Evolutionary conservation across 2,329 filamentous ascomycete genomes (phyloP), one percentile per base, ranked within the genome.

Genomic region (Beauveria bassiana): DNA sequence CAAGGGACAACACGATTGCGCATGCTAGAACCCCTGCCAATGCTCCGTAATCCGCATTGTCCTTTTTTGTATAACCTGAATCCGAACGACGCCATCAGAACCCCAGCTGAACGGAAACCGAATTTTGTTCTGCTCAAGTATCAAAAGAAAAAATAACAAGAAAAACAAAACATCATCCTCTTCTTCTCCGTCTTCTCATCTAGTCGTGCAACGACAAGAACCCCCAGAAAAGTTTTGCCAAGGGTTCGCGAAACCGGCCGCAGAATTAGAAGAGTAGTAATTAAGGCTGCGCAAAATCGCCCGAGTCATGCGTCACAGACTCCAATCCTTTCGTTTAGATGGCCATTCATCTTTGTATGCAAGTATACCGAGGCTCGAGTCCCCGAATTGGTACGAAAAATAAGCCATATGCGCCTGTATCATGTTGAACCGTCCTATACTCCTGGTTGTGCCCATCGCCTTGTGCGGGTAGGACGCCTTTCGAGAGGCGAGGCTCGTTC

Each of bases 1-100:
- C 22, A 43, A 38, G 56, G 46, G 22, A 9, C 8, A 22, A 8
- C 55, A 59, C 4, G 56, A 59, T 59, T 59, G 56, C 56, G 22
- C 56, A 28, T 51, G 56, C 31, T 22, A 38, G 16, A 47, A 7
- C 55, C 46, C 56, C 43, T 26, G 14, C 28, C 46, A 59, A 59
- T 59, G 56, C 45, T 43, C 5, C 24, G 38, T 50, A 26, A n/a
- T 28, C 20, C 20, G 56, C 56, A 59, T 50, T 43, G 49, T 20
- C 10, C 14, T 22, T 50, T 52, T 60, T 54, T 61, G 59, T 61
- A 42, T 61, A 61, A 38, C 49, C 58, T 50, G 54, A 49, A 61
- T 24, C 46, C 42, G 1, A 38, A 31, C 40, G 42, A 57, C 40
- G 14, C 28, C 22, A 28, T 20, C 47, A 31, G 55, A 49, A 42